These are phyloP conservation scores for Entophlyctis luteolus DNA, from an alignment of 192 early-diverging fungal species.

Conservation along the genomic window DNA sequence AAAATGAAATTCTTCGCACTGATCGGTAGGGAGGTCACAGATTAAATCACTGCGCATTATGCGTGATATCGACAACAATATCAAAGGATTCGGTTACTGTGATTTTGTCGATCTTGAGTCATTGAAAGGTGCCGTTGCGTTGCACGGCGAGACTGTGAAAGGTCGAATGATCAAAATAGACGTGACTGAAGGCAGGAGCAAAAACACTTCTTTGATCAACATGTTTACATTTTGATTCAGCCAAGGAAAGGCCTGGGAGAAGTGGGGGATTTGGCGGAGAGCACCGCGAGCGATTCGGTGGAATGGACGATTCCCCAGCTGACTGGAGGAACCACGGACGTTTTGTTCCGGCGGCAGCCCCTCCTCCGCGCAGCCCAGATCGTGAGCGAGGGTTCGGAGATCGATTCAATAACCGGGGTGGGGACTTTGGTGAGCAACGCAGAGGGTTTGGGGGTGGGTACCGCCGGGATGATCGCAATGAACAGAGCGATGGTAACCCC, in stretches of 20 bases:
- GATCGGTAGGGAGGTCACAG: conserved; percentile 29
- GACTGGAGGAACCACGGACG: conserved; percentile 15
- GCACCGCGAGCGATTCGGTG: conserved; percentile 12
- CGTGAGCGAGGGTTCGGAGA: conserved; percentile 5
- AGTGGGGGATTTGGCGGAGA: not conserved
- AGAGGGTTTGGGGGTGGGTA: conserved; percentile 23
- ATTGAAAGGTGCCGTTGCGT: conserved; percentile 72
- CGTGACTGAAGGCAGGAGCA: conserved; percentile 79
- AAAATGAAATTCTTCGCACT: not conserved
- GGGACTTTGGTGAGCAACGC: conserved; percentile 55
- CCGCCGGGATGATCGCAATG: conserved; percentile 32
- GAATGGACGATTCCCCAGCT: conserved; percentile 4
- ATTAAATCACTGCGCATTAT: conserved; percentile 77
- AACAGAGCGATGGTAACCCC: conserved; percentile 4
- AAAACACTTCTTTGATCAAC: not conserved
- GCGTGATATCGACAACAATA: conserved; percentile 72
- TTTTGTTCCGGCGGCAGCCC: not conserved
- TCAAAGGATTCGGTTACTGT: conserved; percentile 93
- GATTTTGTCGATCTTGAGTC: conserved; percentile 86
- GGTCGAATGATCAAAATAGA: conserved; percentile 76
- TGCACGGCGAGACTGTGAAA: conserved; percentile 61
- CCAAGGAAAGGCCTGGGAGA: conserved; percentile 3
- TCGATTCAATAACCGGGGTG: conserved; percentile 1
- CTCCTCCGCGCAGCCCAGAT: not conserved
- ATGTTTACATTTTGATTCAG: not conserved